Evolutionary conservation across 306 rosid genomes (phyloP), one percentile per base, ranked within the genome.

Genomic region (Glycine soja): DNA sequence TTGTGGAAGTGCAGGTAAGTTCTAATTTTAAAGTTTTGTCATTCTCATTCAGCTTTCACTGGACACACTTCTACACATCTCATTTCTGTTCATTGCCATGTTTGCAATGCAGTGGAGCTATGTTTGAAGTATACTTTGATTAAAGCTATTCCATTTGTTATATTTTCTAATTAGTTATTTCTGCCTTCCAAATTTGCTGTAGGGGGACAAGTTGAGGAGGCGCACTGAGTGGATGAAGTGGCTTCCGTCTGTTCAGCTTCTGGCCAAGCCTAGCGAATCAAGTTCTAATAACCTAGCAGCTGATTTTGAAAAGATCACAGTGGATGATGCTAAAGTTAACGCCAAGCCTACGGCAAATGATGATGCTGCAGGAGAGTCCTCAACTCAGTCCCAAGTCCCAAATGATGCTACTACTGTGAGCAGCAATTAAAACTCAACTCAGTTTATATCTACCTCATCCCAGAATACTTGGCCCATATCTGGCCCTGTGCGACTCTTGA

Each of bases 121-220:
- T 32, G 65, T 40, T 70, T 75, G 64, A 76, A 32, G 19, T 58
- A 24, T 43, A 30, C 46, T 58, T 76, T 58, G 80, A 12, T 36
- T 13, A 14, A 8, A 34, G 47, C 11, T 46, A 53, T 58, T 46
- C 16, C 32, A 45, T 59, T 4, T 40, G 19, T 58, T 72, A 2
- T 24, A 3, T 80, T 75, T 61, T 74, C 16, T 58, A 16, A 66
- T 14, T 80, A 45, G 42, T 65, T 47, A 81, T 45, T 80, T 56
- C 13, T 77, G 14, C 14, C 50, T 3, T 78, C 43, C 46, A 58
- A 82, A 59, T 70, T 82, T 81, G 40, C 18, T 72, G 47, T 77
- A 94, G 98, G 94, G 87, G 71, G 87, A 94, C 72, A 92, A 84
- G 87, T 12, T 94, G 78, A 88, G 98, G 81, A 86, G 89, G 85